Percentiles rank a stretch among this genome's conserved stretches.
phyloP scores from a whole-genome alignment of 352 stramenopile species.

The Thraustotheca clavata region DNA sequence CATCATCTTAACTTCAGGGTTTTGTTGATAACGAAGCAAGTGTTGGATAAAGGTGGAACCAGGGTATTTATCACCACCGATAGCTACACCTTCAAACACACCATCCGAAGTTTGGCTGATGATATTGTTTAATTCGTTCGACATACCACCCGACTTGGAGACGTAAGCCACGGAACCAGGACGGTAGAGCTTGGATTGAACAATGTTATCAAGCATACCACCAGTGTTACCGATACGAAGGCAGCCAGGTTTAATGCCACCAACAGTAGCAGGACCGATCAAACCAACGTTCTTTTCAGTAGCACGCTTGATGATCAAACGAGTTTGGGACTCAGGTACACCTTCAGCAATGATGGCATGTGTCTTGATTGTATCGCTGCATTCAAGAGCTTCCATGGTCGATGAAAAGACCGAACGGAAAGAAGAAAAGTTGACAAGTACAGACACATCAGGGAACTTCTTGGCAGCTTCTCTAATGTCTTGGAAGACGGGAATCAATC shows the following conservation, averaged over 20 bases:
- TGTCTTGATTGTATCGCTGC: constrained; percentile 90
- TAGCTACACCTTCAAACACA: constrained; percentile 93
- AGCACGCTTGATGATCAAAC: constrained; percentile 91
- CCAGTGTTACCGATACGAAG: constrained; percentile 96
- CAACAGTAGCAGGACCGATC: constrained; percentile 94
- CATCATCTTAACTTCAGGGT: constrained; percentile 94
- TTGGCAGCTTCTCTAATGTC: constrained; percentile 86
- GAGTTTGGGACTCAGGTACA: constrained; percentile 92
- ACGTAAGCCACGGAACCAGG: constrained; percentile 95
- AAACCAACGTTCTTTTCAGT: constrained; percentile 87
- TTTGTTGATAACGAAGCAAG: constrained; percentile 93
- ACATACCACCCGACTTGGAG: constrained; percentile 95
- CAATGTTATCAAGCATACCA: constrained; percentile 98
- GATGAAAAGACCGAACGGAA: constrained; percentile 95
- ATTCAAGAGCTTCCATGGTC: constrained; percentile 92
- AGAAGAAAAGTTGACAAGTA: constrained; percentile 96
- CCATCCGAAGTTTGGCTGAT: constrained; percentile 93
- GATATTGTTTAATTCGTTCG: constrained; percentile 98
- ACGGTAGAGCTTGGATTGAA: constrained; percentile 95
- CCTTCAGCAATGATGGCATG: constrained; percentile 97
- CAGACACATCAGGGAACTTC: constrained; percentile 89
- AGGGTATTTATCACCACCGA: constrained; percentile 94
- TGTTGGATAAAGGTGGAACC: constrained; percentile 96
- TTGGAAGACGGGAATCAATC: constrained; percentile 90
- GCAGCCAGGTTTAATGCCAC: constrained; percentile 95